Base-by-base conservation (phyloP, 495 filamentous ascomycete species). In the Terfezia boudieri region DNA sequence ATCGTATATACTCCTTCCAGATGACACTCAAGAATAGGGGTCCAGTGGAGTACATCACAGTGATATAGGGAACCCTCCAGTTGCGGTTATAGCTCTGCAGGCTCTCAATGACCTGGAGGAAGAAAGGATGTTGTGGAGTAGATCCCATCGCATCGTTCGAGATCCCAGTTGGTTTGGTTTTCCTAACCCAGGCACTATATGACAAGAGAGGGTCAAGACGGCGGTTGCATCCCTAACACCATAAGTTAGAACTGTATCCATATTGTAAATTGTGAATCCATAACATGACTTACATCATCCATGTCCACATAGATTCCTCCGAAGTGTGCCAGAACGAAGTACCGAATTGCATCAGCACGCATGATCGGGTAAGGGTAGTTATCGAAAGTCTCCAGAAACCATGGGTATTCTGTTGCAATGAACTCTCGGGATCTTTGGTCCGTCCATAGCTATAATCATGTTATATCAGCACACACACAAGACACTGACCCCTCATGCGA, bases 231-330 rank as follows among this genome's bases (percentile, higher is more conserved):
- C 86, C 84, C 81, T 84, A 55, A 36, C 36, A 41, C 50, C 43
- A 37, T 35, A 53, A 8, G 49, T 35, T 12, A 32, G n/a, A 17
- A 55, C 26, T 26, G 5, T 26, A 26, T 26, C 26, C 26, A 26
- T 26, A n/a, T 20, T 20, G 49, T 36, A 36, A 59, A 56, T 23
- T n/a, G 46, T 32, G 51, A 43, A 32, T 32, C 7, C 49, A 43
- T 54, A 48, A 48, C 57, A 51, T 58, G 58, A 73, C 79, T 43
- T 61, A 84, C 83, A 70, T 92, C 84, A 65, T 94, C 86, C 16
- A 94, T 71, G 62, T 94, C 86, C 58, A 94, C 80, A 64, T 94
- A 94, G 50, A 87, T 81, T 26, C 86, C 86, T 52, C 86, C 86
- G 62, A 78, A 92, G 62, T 83, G 78, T 20, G 77, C 74, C 36